Conservation (phyloP, 345 rosid species). For the Heritiera littoralis region DNA sequence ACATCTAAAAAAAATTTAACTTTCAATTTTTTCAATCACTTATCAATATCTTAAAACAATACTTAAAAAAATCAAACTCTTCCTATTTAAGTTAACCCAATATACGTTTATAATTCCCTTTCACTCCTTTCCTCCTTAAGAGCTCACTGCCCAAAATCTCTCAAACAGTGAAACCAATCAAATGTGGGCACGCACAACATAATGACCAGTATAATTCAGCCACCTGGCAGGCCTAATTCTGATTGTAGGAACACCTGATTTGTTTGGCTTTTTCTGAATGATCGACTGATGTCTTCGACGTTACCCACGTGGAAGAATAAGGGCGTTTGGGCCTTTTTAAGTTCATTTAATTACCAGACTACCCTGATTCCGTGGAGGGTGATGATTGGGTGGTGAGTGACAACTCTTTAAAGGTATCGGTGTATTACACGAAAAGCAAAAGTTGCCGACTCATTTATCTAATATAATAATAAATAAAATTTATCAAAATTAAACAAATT, state of each 20-base stretch:
- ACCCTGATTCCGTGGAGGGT: slow-evolving; percentile 14
- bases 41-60: too few relatives aligned
- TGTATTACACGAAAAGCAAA: slow-evolving; percentile 26
- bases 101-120: background rate
- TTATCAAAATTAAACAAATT: too few relatives aligned
- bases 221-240: background rate
- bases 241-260: background rate
- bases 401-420: background rate
- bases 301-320: slow-evolving; percentile 21
- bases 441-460: too few relatives aligned
- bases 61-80: too few relatives aligned
- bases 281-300: background rate
- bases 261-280: slow-evolving; percentile 1
- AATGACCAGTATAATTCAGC: background rate
- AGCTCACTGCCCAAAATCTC: background rate
- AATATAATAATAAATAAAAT: too few relatives aligned
- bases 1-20: too few relatives aligned
- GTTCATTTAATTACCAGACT: slow-evolving; percentile 20
- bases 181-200: background rate
- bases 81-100: too few relatives aligned
- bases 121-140: background rate
- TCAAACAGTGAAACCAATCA: background rate
- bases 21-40: too few relatives aligned
- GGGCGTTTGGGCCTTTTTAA: background rate
- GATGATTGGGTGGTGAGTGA: background rate